Percentiles rank a stretch among this genome's conserved stretches.
Conservation (phyloP, 805 yeast genomes). For the Metschnikowia colocasiae region DNA sequence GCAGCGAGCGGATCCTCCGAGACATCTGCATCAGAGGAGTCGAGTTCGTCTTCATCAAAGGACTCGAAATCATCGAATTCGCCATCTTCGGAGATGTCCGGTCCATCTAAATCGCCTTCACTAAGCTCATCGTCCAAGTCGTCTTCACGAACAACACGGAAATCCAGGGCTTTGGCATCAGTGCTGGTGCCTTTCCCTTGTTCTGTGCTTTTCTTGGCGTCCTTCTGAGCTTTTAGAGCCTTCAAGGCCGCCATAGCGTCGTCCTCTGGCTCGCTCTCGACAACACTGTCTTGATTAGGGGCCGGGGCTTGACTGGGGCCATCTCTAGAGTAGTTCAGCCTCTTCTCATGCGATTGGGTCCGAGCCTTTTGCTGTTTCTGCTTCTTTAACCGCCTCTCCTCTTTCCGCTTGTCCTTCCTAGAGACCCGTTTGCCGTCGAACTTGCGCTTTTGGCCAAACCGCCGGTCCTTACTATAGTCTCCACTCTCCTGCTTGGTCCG, state of each 20-base stretch:
- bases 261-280: slow-evolving; percentile 17
- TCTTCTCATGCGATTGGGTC: background rate
- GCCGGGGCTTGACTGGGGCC: too few species aligned
- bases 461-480: slow-evolving; percentile 37
- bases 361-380: slow-evolving; percentile 21
- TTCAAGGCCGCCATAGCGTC: slow-evolving; percentile 18
- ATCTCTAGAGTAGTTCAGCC: background rate
- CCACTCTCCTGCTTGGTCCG: slow-evolving; percentile 39
- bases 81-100: background rate
- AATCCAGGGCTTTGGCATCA: background rate
- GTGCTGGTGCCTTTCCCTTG: background rate
- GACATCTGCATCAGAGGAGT: background rate
- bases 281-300: background rate
- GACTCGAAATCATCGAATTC: slow-evolving; percentile 16
- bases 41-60: slow-evolving; percentile 23
- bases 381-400: slow-evolving; percentile 31
- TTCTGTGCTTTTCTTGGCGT: slow-evolving; percentile 5
- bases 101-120: background rate
- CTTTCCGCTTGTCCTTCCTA: slow-evolving; percentile 35
- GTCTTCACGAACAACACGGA: slow-evolving; percentile 17
- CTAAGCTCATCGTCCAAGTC: slow-evolving; percentile 23
- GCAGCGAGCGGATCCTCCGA: slow-evolving; percentile 25
- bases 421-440: slow-evolving; percentile 20
- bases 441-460: slow-evolving; percentile 25
- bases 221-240: slow-evolving; percentile 17